Evolutionary conservation across 169 alveolate species (phyloP).

Genomic region (Cardiosporidium cionae): DNA sequence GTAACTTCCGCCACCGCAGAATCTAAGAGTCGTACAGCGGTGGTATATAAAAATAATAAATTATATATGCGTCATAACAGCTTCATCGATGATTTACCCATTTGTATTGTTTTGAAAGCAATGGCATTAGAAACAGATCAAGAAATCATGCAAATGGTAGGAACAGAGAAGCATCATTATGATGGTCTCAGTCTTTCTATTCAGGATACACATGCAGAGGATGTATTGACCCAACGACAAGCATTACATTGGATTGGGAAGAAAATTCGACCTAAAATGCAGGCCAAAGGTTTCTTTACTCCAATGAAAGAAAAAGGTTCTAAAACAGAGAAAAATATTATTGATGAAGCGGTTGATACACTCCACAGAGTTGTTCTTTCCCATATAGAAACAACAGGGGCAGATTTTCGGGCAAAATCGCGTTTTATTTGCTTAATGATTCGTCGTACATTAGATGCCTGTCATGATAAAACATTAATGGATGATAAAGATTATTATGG

Average conservation of each 20-base stretch:
- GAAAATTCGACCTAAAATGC: slow-evolving; percentile 65
- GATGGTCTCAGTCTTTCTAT: slow-evolving; percentile 17
- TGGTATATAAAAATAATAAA: slow-evolving; percentile 82
- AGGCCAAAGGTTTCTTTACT: slow-evolving; percentile 65
- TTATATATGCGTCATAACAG: slow-evolving; percentile 89
- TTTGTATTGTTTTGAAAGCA: slow-evolving; percentile 92
- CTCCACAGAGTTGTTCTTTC: slow-evolving; percentile 82
- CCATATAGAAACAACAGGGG: slow-evolving; percentile 57
- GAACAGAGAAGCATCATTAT: neutral
- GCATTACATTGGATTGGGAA: slow-evolving; percentile 76
- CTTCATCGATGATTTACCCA: slow-evolving; percentile 89
- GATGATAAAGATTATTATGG: slow-evolving; percentile 99
- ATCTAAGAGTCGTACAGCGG: slow-evolving; percentile 91
- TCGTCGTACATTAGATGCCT: slow-evolving; percentile 86
- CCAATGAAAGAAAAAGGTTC: slow-evolving; percentile 52
- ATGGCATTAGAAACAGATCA: slow-evolving; percentile 96
- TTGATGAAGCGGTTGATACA: slow-evolving; percentile 89
- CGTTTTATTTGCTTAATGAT: slow-evolving; percentile 88
- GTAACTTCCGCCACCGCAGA: slow-evolving; percentile 96
- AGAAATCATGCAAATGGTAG: slow-evolving; percentile 95
- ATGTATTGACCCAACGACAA: slow-evolving; percentile 71
- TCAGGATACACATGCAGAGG: slow-evolving; percentile 32
- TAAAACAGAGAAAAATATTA: slow-evolving; percentile 52
- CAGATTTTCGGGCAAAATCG: slow-evolving; percentile 45
- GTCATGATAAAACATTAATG: slow-evolving; percentile 75